Conservation (phyloP, 257 asterid species). For the Sherardia arvensis region DNA sequence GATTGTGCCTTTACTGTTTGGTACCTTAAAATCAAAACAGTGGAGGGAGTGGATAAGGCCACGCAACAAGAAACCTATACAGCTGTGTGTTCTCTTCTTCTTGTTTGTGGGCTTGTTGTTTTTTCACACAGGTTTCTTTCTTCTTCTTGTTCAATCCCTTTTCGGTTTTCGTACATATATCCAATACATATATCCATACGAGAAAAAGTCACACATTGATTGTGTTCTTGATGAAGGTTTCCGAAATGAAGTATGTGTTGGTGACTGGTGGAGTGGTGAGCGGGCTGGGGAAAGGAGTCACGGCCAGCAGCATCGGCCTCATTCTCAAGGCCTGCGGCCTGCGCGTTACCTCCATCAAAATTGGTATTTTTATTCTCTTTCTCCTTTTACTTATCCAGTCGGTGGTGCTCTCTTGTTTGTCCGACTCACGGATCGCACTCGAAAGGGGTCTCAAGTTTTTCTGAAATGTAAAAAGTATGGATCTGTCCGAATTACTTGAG, state of each 20-base stretch:
- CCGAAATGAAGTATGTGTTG: conserved; percentile 77
- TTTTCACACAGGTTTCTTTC: conserved; percentile 7
- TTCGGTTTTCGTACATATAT: neutral
- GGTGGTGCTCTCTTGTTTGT: neutral
- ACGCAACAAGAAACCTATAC: conserved; percentile 5
- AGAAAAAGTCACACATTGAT: neutral
- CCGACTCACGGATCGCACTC: conserved; percentile 13
- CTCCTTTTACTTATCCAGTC: conserved; percentile 3
- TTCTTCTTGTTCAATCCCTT: neutral
- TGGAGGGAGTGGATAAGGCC: conserved; percentile 19
- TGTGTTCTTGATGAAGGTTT: conserved; percentile 13
- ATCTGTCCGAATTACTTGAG: neutral
- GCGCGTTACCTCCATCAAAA: conserved; percentile 84
- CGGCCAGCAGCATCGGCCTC: conserved; percentile 95
- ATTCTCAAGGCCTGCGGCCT: conserved; percentile 85
- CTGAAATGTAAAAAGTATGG: neutral
- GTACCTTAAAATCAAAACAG: neutral
- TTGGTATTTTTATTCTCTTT: conserved; percentile 35
- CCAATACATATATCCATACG: neutral
- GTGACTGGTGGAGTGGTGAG: conserved; percentile 97
- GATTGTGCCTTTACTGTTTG: neutral
- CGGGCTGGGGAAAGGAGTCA: conserved; percentile 93
- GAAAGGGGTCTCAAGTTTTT: neutral
- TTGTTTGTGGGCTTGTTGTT: conserved; percentile 2
- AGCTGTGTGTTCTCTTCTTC: conserved; percentile 13